These are phyloP conservation scores for Boletus vinaceobasis DNA, from an alignment of 768 basidiomycete species.

Conservation along the genomic window DNA sequence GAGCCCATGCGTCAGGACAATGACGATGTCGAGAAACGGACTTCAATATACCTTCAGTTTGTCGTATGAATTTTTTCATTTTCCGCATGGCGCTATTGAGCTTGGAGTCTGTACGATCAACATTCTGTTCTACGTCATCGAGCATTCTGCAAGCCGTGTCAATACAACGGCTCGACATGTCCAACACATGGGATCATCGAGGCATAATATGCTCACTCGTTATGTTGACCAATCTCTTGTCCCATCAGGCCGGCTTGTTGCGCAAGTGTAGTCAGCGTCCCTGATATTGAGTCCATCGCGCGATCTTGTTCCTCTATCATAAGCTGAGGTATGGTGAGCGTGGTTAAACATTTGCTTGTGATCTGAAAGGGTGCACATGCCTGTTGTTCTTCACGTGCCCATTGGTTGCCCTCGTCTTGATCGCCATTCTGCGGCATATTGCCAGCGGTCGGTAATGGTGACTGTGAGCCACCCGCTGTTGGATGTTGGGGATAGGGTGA, in stretches of 20 bases:
- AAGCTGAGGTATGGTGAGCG: constrained; percentile 45
- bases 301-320: constrained; percentile 87
- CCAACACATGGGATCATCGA: constrained; percentile 1
- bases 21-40: background rate
- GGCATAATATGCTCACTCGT: constrained; percentile 58
- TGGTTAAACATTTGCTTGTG: background rate
- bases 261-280: constrained; percentile 78
- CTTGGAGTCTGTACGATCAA: constrained; percentile 65
- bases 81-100: constrained; percentile 61
- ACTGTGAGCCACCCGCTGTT: constrained; percentile 18
- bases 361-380: constrained; percentile 33
- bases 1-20: background rate
- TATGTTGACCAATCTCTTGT: constrained; percentile 86
- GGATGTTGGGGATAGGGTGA: constrained; percentile 18
- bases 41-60: constrained; percentile 62
- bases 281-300: constrained; percentile 83
- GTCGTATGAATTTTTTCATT: constrained; percentile 76
- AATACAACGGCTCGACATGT: background rate
- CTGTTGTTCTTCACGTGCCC: constrained; percentile 87
- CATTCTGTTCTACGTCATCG: constrained; percentile 69
- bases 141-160: constrained; percentile 56
- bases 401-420: constrained; percentile 69
- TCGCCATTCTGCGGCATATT: constrained; percentile 22
- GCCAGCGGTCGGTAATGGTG: constrained; percentile 6
- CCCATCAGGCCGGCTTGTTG: constrained; percentile 96